phyloP scores from a whole-genome alignment of 2,329 filamentous ascomycete genomes.

The Ceratocystis cacaofunesta region DNA sequence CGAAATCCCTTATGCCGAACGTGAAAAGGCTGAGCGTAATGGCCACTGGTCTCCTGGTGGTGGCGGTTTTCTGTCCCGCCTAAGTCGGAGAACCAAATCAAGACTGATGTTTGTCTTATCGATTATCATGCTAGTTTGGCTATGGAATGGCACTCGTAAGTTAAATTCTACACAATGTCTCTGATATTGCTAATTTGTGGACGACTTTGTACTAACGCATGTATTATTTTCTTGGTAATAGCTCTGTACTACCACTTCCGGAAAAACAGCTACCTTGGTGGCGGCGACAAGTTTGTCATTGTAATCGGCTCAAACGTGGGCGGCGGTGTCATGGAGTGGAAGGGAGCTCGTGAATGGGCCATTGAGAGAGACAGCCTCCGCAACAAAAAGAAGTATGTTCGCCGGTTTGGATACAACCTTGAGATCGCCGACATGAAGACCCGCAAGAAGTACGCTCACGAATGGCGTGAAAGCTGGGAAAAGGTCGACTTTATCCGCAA shows the following conservation, averaged over 20 bases:
- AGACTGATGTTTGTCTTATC: slow-evolving; percentile 44
- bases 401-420: slow-evolving; percentile 83
- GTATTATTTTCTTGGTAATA: slow-evolving; percentile 21
- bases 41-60: slow-evolving; percentile 31
- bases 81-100: slow-evolving; percentile 51
- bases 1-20: slow-evolving; percentile 47
- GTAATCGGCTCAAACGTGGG: slow-evolving; percentile 88
- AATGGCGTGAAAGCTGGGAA: slow-evolving; percentile 99
- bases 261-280: slow-evolving; percentile 57
- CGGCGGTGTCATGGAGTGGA: slow-evolving; percentile 98
- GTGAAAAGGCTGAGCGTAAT: slow-evolving; percentile 53
- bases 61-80: slow-evolving; percentile 34
- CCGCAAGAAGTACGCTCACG: slow-evolving; percentile 95
- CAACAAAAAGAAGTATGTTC: slow-evolving; percentile 84
- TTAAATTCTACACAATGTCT: slow-evolving; percentile 19
- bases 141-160: slow-evolving; percentile 65
- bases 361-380: slow-evolving; percentile 91
- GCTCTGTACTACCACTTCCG: slow-evolving; percentile 50
- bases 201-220: background rate
- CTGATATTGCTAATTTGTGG: background rate
- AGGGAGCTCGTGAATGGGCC: slow-evolving; percentile 91
- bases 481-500: slow-evolving; percentile 90
- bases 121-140: slow-evolving; percentile 44
- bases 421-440: slow-evolving; percentile 98
- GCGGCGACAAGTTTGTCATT: slow-evolving; percentile 82